Evolutionary conservation across 768 basidiomycete species (phyloP).

Genomic region (Boletus rubescentipes): DNA sequence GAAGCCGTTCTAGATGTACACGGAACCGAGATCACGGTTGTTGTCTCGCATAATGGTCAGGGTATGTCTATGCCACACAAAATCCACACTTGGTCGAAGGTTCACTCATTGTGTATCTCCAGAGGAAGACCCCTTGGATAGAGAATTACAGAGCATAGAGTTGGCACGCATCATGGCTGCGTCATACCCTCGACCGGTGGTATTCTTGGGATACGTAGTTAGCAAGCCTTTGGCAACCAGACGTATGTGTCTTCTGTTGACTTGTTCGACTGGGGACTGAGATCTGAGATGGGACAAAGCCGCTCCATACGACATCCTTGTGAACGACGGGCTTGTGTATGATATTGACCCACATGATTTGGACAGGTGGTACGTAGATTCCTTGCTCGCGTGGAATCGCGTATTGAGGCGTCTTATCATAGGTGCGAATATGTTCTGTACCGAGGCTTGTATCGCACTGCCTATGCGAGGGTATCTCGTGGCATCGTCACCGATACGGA

Average conservation of each 20-base stretch:
- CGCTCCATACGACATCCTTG: slow-evolving; percentile 71
- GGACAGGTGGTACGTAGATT: slow-evolving; percentile 60
- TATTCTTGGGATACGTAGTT: slow-evolving; percentile 83
- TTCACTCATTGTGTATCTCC: not conserved
- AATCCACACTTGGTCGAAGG: not conserved
- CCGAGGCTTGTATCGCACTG: slow-evolving; percentile 72
- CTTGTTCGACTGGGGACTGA: slow-evolving; percentile 10
- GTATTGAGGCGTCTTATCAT: not conserved
- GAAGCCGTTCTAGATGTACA: slow-evolving; percentile 81
- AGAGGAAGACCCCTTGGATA: slow-evolving; percentile 90
- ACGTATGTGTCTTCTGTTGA: slow-evolving; percentile 45
- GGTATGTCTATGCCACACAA: slow-evolving; percentile 42
- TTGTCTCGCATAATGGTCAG: slow-evolving; percentile 93
- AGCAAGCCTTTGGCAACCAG: slow-evolving; percentile 60
- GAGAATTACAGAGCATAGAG: slow-evolving; percentile 80
- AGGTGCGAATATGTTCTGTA: slow-evolving; percentile 94
- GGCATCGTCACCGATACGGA: slow-evolving; percentile 90
- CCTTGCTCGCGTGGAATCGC: not conserved
- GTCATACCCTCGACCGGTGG: slow-evolving; percentile 66
- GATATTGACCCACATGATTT: slow-evolving; percentile 75
- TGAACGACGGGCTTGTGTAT: slow-evolving; percentile 73
- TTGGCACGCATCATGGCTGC: slow-evolving; percentile 77
- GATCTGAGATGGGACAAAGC: slow-evolving; percentile 40
- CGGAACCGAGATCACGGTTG: slow-evolving; percentile 73
- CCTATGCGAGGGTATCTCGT: slow-evolving; percentile 81